These are phyloP conservation scores for Nakazawaea anatomiae DNA, from an alignment of 805 yeast genomes.

Conservation along the genomic window DNA sequence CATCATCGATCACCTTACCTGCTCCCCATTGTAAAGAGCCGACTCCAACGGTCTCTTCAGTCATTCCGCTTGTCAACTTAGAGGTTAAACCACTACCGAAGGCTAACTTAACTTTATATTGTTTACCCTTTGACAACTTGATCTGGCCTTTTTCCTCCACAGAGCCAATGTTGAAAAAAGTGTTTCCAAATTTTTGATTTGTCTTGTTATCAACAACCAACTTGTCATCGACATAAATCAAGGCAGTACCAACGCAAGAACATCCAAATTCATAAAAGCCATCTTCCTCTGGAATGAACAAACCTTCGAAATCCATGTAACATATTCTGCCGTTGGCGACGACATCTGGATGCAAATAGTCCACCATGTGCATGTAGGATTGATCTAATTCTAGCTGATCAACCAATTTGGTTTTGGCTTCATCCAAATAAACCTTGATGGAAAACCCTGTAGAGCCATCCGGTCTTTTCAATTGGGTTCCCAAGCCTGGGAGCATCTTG, in stretches of 20 bases:
- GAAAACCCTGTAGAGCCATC: slow-evolving; percentile 8
- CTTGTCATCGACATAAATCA: slow-evolving; percentile 34
- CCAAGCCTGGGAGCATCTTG: slow-evolving; percentile 17
- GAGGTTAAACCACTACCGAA: slow-evolving; percentile 35
- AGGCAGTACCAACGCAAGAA: slow-evolving; percentile 35
- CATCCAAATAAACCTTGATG: slow-evolving; percentile 9
- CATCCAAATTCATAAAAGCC: slow-evolving; percentile 34
- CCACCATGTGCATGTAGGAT: slow-evolving; percentile 14
- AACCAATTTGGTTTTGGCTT: slow-evolving; percentile 4
- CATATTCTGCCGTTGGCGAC: slow-evolving; percentile 20
- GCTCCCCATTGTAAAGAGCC: slow-evolving; percentile 30
- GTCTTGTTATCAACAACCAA: slow-evolving; percentile 40
- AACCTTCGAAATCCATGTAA: slow-evolving; percentile 33
- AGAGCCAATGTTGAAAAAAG: slow-evolving; percentile 36
- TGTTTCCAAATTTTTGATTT: slow-evolving; percentile 32
- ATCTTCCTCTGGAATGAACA: slow-evolving; percentile 29
- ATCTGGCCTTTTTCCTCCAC: slow-evolving; percentile 26
- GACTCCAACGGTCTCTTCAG: slow-evolving; percentile 24
- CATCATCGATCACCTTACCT: slow-evolving; percentile 21
- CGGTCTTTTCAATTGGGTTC: slow-evolving; percentile 5
- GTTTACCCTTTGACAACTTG: slow-evolving; percentile 26
- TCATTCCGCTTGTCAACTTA: slow-evolving; percentile 15
- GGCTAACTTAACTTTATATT: slow-evolving; percentile 32
- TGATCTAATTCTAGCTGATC: neutral
- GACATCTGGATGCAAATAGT: slow-evolving; percentile 16